phyloP scores from a whole-genome alignment of 2,329 filamentous ascomycete genomes.

The Aureobasidium uvarum region DNA sequence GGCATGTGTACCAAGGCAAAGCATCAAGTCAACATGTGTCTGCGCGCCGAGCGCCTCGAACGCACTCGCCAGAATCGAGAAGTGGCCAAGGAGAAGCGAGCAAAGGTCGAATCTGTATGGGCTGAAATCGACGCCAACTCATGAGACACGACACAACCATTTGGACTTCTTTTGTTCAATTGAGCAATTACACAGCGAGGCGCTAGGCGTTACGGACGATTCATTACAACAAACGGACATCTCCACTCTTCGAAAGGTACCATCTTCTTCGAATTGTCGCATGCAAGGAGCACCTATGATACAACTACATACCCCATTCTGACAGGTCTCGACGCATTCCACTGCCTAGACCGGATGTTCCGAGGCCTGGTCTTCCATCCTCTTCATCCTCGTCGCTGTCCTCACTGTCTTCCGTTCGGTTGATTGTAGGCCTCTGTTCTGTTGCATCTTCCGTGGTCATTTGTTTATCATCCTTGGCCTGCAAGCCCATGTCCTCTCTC shows the following conservation, averaged over 20 bases:
- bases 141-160: conserved; percentile 40
- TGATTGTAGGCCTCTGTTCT: not conserved
- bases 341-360: conserved; percentile 17
- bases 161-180: not conserved
- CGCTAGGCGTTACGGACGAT: conserved; percentile 15
- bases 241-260: conserved; percentile 5
- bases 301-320: conserved; percentile 11
- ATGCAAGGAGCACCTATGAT: not conserved
- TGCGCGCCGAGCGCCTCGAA: conserved; percentile 75
- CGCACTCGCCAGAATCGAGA: conserved; percentile 75
- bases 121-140: conserved; percentile 72
- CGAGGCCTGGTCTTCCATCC: conserved; percentile 11
- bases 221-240: not conserved
- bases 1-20: conserved; percentile 91
- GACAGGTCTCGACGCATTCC: conserved; percentile 24
- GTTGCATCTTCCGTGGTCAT: not conserved
- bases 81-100: conserved; percentile 65
- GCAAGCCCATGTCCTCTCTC: conserved; percentile 36
- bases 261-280: not conserved
- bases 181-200: conserved; percentile 17
- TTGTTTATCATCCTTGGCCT: not conserved
- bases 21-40: conserved; percentile 76
- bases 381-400: not conserved
- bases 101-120: conserved; percentile 74
- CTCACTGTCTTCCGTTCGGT: not conserved